Evolutionary conservation across 345 rosid genomes (phyloP).

Genomic region (Limnanthes douglasii): DNA sequence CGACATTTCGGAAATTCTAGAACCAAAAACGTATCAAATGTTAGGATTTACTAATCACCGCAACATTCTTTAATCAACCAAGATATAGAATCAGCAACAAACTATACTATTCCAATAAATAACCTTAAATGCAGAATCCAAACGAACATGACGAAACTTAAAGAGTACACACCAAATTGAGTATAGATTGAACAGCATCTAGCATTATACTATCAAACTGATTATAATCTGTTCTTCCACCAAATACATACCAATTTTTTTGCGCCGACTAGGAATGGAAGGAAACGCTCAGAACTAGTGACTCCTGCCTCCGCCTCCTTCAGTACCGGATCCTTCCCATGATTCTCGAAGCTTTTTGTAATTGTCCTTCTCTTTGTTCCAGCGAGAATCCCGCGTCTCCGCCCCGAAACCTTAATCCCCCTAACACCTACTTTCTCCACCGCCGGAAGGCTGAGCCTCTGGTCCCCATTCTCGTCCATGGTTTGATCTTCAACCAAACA

Average conservation of each 20-base stretch:
- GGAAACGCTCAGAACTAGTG: conserved; percentile 24
- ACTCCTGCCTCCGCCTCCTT: conserved; percentile 37
- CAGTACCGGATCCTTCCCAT: conserved; percentile 28
- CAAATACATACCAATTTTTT: conserved; percentile 35
- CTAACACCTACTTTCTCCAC: conserved; percentile 3
- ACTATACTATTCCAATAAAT: background rate
- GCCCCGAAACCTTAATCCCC: conserved; percentile 12
- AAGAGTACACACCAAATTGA: conserved; percentile 1
- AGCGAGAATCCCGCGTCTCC: conserved; percentile 8
- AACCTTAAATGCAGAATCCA: background rate
- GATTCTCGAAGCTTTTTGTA: conserved; percentile 19
- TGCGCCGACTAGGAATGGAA: conserved; percentile 66
- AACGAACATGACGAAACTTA: background rate
- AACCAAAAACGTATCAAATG: background rate
- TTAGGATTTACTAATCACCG: too few relatives aligned
- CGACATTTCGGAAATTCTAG: background rate
- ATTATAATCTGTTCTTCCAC: too few relatives aligned
- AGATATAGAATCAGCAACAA: background rate
- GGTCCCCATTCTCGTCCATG: conserved; percentile 13
- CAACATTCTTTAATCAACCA: background rate
- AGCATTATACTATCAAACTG: background rate
- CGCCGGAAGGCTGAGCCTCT: conserved; percentile 1
- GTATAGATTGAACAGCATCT: background rate
- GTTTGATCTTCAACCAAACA: conserved; percentile 13
- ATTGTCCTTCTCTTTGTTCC: conserved; percentile 13